Evolutionary conservation across 1,284 basidiomycete genomes (phyloP), one percentile per base, ranked within the genome.

Genomic region (Fomitopsis pinicola): DNA sequence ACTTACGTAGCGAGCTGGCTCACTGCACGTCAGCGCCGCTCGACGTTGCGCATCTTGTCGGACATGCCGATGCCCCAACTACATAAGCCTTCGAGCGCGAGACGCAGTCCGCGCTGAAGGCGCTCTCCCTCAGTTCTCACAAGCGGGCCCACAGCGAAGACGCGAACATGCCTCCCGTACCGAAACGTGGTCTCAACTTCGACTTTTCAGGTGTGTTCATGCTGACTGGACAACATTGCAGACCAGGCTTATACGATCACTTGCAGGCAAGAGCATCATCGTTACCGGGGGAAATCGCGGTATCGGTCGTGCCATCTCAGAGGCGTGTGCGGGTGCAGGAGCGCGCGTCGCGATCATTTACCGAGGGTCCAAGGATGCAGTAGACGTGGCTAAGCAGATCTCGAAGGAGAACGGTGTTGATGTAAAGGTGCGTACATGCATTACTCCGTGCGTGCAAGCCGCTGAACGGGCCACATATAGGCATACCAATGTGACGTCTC

Each of bases 341-440:
- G 72, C 73, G 0, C 71, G 71, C 36, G 78, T 82, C 5, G 80
- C 76, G 17, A 77, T 82, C n/a, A 76, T 82, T 38, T 81, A 79
- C 68, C 74, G 74, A 72, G 73, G 35, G 22, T 76, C 77, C 45
- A 68, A 69, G 63, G 67, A 77, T 57, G 82, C 80, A 4, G 70
- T 71, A 1, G 67, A 80, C 5, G 72, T 76, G 7, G 80, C 80
- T 0, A 63, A 66, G 5, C 50, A 72, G 9, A 68, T 80, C 50
- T 67, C 67, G n/a, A 71, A 76, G 53, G 70, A 78, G 64, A 75
- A 75, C 45, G 56, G 63, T 2, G 70, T 74, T 40, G 68, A 67
- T 63, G 70, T 73, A 60, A 71, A 66, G 60, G 76, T 76, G 59
- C 7, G 14, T 8, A 9, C 4, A 15, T 22, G 22, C 22, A 30